Base-by-base conservation (phyloP, 139 green algal species). In the Volvox reticuliferus region DNA sequence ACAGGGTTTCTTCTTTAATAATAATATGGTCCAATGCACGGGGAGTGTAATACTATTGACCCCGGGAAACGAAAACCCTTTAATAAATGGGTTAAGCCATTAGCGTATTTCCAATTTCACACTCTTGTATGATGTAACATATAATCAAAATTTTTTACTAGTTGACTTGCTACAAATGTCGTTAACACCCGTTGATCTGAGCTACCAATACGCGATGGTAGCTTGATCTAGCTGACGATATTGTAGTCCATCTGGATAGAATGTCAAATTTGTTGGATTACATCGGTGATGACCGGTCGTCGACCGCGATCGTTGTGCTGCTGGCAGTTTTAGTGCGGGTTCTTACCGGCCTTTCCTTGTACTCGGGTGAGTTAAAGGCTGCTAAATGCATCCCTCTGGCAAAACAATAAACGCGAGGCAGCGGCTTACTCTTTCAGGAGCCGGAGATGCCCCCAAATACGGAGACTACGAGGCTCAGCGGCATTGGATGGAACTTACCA, bases 401-500 rank as follows among this genome's bases (percentile, higher is more conserved):
- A 12, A 28, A 73, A 28, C 65, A 24, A 73, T 73, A 3, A 73
- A 2, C 44, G 20, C 69, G 79, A 44, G 18, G 79, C 16, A 36
- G 50, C 21, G 24, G 24, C 50, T 61, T 33, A 1, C 2, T 30
- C 28, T 17, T 55, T n/a, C 91, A 98, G 98, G 98, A 14, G 73
- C 89, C 24, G 89, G 79, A 0, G 94, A 82, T 6, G 94, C 97
- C 1, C 98, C 98, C 18, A 97, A 95, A 63, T 99, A 95, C 93
- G 98, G 98, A 0, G 98, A 99, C 91, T 99, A 99, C 89, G 98
- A 99, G 87, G 98, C 98, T 16, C 98, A 99, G 93, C 93, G 98
- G 0, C 98, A 99, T 89, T 99, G 98, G 98, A 99, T 99, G 98
- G 98, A 99, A 94, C 80, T 99, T 18, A 98, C 98, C 0, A 35